Percentiles rank a stretch among this genome's conserved stretches.
Evolutionary conservation across 2,329 filamentous ascomycete species (phyloP).

Genomic region (Aspergillus pseudotamarii): DNA sequence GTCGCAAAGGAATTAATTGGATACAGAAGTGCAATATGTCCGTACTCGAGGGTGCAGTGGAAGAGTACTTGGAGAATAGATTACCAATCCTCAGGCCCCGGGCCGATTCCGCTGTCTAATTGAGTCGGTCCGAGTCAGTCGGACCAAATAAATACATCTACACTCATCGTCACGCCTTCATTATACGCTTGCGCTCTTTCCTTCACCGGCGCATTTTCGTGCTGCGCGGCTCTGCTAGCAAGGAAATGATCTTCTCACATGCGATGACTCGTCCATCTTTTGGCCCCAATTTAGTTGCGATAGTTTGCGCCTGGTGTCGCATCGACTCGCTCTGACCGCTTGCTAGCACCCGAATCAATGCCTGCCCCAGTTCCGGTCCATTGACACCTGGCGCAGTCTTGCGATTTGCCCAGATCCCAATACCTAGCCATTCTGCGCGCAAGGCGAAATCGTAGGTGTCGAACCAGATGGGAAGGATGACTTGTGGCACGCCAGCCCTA

Average conservation of each 20-base stretch:
- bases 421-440: constrained; percentile 45
- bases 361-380: constrained; percentile 27
- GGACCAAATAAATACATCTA: no score
- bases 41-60: not conserved
- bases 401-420: constrained; percentile 47
- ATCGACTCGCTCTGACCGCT: constrained; percentile 10
- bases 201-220: constrained; percentile 5
- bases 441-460: constrained; percentile 52
- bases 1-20: not conserved
- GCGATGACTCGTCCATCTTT: constrained; percentile 25
- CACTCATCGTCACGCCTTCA: no score
- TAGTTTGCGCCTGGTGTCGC: constrained; percentile 11
- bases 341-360: constrained; percentile 25
- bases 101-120: not conserved
- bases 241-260: constrained; percentile 22
- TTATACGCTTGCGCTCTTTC: not conserved
- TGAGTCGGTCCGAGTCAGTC: no score
- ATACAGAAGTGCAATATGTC: not conserved
- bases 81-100: not conserved
- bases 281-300: constrained; percentile 12
- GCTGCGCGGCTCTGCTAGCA: not conserved
- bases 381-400: constrained; percentile 37
- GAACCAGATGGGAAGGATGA: constrained; percentile 52
- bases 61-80: not conserved
- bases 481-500: constrained; percentile 50